Conservation (phyloP, 2,329 filamentous ascomycete species). For the Aspergillus ustus region DNA sequence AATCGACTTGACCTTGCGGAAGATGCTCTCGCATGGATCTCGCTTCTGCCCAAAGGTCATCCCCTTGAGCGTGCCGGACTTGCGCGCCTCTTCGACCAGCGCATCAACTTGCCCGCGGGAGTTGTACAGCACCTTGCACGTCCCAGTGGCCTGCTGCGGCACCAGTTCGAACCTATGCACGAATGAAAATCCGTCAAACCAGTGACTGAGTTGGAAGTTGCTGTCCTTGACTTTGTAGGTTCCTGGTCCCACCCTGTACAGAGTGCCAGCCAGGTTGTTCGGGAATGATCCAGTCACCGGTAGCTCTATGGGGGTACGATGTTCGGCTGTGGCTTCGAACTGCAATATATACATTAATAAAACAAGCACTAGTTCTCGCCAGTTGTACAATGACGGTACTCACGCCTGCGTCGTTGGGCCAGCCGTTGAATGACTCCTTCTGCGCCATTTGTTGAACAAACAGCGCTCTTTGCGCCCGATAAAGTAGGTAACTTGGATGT, state of each 20-base stretch:
- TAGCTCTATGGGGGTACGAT: background rate
- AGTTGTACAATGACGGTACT: no score
- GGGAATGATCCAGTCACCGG: background rate
- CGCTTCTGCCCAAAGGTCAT: conserved; percentile 71
- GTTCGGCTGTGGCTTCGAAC: background rate
- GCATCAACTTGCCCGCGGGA: conserved; percentile 69
- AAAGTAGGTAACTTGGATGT: no score
- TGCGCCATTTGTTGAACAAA: no score
- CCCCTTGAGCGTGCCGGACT: conserved; percentile 59
- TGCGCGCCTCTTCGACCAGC: conserved; percentile 62
- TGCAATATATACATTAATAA: no score
- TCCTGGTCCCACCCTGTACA: conserved; percentile 75
- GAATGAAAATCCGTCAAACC: conserved; percentile 75
- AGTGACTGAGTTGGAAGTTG: no score
- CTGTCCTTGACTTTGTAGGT: conserved; percentile 62
- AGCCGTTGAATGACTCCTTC: background rate
- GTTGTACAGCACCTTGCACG: conserved; percentile 64
- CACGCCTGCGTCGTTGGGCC: background rate
- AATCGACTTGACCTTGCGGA: conserved; percentile 61
- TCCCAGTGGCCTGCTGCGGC: conserved; percentile 21
- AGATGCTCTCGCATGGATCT: conserved; percentile 75
- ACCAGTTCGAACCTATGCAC: conserved; percentile 65
- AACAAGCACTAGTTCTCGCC: no score
- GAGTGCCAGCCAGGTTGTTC: background rate
- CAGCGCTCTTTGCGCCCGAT: no score